These are phyloP conservation scores for Candida patagonica DNA, from an alignment of 805 yeast genomes.

Conservation along the genomic window DNA sequence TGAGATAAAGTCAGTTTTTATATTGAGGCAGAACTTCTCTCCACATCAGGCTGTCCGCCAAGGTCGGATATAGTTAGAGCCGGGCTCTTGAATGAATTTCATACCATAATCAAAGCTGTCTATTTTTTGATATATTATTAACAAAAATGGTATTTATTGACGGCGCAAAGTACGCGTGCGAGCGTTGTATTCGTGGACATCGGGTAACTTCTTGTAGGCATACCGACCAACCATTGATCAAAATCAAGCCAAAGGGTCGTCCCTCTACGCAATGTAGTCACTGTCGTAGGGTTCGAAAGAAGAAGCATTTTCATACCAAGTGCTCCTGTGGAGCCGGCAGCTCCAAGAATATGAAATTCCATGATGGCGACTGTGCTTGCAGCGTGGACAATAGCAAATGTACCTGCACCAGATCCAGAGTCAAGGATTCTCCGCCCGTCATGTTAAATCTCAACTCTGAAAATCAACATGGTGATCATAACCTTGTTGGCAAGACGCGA, in stretches of 20 bases:
- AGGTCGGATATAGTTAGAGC: no score
- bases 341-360: constrained; percentile 12
- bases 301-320: constrained; percentile 18
- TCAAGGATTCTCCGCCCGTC: not conserved
- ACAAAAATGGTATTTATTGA: constrained; percentile 71
- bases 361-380: constrained; percentile 18
- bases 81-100: no score
- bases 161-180: constrained; percentile 94
- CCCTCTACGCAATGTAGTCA: constrained; percentile 89
- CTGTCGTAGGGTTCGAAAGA: constrained; percentile 36
- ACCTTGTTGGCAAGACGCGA: no score
- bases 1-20: no score
- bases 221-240: constrained; percentile 78
- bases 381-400: constrained; percentile 13
- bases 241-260: constrained; percentile 94
- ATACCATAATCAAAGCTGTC: not conserved
- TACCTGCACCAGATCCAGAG: constrained; percentile 17
- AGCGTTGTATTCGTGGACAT: constrained; percentile 92
- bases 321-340: constrained; percentile 30
- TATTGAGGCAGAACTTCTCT: no score
- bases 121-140: not conserved
- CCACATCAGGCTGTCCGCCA: no score
- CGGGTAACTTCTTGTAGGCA: constrained; percentile 91
- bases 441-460: not conserved
- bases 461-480: no score